These are phyloP conservation scores for Bidens hawaiensis DNA, from an alignment of 140 eudicot genomes.

Conservation along the genomic window DNA sequence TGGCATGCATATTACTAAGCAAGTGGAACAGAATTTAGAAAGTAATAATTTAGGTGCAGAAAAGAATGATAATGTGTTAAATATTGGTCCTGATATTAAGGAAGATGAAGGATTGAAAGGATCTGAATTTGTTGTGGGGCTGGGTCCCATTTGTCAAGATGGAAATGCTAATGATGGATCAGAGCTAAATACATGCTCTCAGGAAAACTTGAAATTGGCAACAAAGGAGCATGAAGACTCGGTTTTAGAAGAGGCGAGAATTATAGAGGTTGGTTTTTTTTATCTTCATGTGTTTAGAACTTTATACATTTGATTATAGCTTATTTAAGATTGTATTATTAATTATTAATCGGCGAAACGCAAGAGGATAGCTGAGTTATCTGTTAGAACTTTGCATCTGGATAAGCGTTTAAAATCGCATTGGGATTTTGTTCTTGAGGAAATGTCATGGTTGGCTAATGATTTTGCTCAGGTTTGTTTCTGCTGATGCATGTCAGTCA, in stretches of 20 bases:
- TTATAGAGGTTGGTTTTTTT: conserved; percentile 62
- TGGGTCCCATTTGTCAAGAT: conserved; percentile 18
- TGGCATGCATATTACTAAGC: conserved; percentile 38
- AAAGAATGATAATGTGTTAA: conserved; percentile 23
- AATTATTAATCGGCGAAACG: conserved; percentile 63
- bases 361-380: conserved; percentile 73
- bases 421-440: conserved; percentile 92
- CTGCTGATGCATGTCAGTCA: neutral
- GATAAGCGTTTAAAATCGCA: conserved; percentile 54
- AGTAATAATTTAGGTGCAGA: conserved; percentile 31
- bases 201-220: conserved; percentile 19
- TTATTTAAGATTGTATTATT: conserved; percentile 23
- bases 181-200: conserved; percentile 40
- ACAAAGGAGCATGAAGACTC: conserved; percentile 64
- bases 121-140: conserved; percentile 27
- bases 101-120: conserved; percentile 32
- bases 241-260: conserved; percentile 63
- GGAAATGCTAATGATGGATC: conserved; percentile 25
- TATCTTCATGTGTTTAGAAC: neutral
- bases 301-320: neutral
- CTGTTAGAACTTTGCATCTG: conserved; percentile 32
- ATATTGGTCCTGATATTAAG: conserved; percentile 9
- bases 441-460: conserved; percentile 96
- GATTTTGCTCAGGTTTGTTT: conserved; percentile 92
- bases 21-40: conserved; percentile 34